phyloP scores from a whole-genome alignment of 768 basidiomycete genomes.

The Dendrothele bispora region DNA sequence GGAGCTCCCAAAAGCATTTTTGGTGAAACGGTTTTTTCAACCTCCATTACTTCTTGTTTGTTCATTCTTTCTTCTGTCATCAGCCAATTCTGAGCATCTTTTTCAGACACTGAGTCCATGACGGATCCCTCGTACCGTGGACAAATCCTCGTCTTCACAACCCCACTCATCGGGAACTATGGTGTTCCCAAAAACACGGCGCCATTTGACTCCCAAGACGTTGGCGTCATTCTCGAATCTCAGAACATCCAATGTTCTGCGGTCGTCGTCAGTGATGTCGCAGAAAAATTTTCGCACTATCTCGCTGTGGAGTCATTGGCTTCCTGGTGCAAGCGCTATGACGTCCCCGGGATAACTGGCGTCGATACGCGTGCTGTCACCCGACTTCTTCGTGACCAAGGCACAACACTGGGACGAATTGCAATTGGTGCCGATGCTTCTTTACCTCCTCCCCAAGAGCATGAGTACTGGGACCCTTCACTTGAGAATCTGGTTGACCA shows the following conservation, averaged over 20 bases:
- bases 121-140: slow-evolving; percentile 98
- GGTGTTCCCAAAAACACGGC: slow-evolving; percentile 86
- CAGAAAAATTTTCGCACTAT: slow-evolving; percentile 94
- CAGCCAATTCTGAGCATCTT: slow-evolving; percentile 11
- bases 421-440: slow-evolving; percentile 76
- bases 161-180: slow-evolving; percentile 98
- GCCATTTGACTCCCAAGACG: slow-evolving; percentile 70
- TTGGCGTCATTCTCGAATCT: slow-evolving; percentile 89
- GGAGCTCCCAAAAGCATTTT: slow-evolving; percentile 84
- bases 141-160: slow-evolving; percentile 98
- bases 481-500: slow-evolving; percentile 92
- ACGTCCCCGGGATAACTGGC: slow-evolving; percentile 92
- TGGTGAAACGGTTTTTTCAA: slow-evolving; percentile 98
- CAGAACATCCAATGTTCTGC: slow-evolving; percentile 87
- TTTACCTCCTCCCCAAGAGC: slow-evolving; percentile 52
- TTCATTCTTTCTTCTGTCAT: slow-evolving; percentile 12
- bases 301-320: slow-evolving; percentile 90
- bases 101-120: slow-evolving; percentile 97
- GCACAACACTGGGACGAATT: slow-evolving; percentile 91
- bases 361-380: slow-evolving; percentile 99
- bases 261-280: slow-evolving; percentile 92
- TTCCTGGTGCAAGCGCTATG: slow-evolving; percentile 89
- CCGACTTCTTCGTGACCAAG: slow-evolving; percentile 89
- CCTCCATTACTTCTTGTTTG: slow-evolving; percentile 96
- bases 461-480: slow-evolving; percentile 94